Percentiles rank a stretch among this genome's conserved stretches.
These are phyloP conservation scores for Pilatotrama ljubarskyi DNA, from an alignment of 768 basidiomycete genomes.

Conservation along the genomic window DNA sequence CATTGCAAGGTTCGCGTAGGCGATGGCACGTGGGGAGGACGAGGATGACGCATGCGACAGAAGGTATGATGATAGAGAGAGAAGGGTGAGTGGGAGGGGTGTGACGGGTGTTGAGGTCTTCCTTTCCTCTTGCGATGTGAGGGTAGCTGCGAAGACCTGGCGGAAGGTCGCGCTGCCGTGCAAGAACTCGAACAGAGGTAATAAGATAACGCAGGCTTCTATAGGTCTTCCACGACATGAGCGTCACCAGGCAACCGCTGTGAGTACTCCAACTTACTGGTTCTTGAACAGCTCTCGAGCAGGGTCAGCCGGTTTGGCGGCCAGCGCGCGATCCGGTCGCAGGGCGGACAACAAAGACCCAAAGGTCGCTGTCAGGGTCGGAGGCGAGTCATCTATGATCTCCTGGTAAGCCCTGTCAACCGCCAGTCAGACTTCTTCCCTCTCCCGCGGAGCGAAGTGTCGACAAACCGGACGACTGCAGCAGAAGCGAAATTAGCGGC, in stretches of 20 bases:
- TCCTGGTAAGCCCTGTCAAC: constrained; percentile 53
- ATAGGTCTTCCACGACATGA: constrained; percentile 47
- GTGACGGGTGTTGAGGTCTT: constrained; percentile 29
- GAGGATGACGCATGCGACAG: constrained; percentile 67
- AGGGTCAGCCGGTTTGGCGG: constrained; percentile 45
- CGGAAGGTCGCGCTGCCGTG: constrained; percentile 51
- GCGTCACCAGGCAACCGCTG: neutral
- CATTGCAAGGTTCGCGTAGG: constrained; percentile 61
- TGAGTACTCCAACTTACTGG: constrained; percentile 40
- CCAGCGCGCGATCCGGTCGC: constrained; percentile 55
- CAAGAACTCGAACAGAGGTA: constrained; percentile 64
- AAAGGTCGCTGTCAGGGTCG: constrained; percentile 50
- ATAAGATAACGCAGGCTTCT: constrained; percentile 56
- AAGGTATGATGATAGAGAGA: constrained; percentile 65
- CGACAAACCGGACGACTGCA: constrained; percentile 49
- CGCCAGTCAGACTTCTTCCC: neutral
- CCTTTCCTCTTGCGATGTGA: constrained; percentile 22
- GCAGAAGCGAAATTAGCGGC: constrained; percentile 53
- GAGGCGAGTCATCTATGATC: constrained; percentile 52
- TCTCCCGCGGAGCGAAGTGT: neutral
- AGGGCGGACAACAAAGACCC: constrained; percentile 53
- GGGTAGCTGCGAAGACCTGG: constrained; percentile 42
- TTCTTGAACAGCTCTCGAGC: constrained; percentile 57
- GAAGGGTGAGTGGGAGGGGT: constrained; percentile 46
- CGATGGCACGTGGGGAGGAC: constrained; percentile 55